These are phyloP conservation scores for Tolypocladium sp. DNA, from an alignment of 2,329 filamentous ascomycete species.

Conservation along the genomic window DNA sequence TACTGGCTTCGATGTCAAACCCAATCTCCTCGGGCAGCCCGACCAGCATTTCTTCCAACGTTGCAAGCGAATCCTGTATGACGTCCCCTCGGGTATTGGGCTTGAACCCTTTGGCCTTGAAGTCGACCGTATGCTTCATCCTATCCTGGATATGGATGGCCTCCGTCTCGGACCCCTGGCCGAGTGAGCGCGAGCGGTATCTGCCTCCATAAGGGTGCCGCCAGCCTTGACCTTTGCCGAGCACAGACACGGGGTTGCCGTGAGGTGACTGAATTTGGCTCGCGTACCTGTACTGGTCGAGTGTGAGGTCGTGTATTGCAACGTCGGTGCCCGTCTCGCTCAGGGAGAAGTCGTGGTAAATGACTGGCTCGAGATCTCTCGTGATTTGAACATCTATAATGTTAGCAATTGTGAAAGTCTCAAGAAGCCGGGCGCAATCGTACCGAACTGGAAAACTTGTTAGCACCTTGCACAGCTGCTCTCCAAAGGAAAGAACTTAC, in stretches of 20 bases:
- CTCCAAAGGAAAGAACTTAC: too few species aligned
- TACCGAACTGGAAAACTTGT: too few species aligned
- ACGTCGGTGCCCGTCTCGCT: constrained; percentile 31
- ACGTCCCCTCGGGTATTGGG: constrained; percentile 28
- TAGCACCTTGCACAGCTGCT: too few species aligned
- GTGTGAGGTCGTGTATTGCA: constrained; percentile 26
- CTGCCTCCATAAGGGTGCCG: too few species aligned
- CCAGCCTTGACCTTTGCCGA: too few species aligned
- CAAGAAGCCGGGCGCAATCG: too few species aligned
- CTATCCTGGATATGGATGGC: constrained; percentile 15
- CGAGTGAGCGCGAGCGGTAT: too few species aligned
- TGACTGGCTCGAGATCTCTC: constrained; percentile 17
- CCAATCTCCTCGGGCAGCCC: too few species aligned
- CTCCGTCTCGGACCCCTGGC: too few species aligned
- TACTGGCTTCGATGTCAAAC: too few species aligned
- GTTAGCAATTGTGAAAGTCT: too few species aligned
- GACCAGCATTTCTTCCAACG: constrained; percentile 19
- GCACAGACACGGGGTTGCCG: background rate
- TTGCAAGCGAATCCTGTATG: constrained; percentile 26
- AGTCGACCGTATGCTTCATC: constrained; percentile 28
- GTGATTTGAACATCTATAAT: too few species aligned
- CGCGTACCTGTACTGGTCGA: constrained; percentile 25
- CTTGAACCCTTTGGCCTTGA: constrained; percentile 26
- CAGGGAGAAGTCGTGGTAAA: constrained; percentile 31
- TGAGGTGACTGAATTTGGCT: constrained; percentile 14